phyloP scores from a whole-genome alignment of 208 protist species.

The Acanthamoeba royreba region DNA sequence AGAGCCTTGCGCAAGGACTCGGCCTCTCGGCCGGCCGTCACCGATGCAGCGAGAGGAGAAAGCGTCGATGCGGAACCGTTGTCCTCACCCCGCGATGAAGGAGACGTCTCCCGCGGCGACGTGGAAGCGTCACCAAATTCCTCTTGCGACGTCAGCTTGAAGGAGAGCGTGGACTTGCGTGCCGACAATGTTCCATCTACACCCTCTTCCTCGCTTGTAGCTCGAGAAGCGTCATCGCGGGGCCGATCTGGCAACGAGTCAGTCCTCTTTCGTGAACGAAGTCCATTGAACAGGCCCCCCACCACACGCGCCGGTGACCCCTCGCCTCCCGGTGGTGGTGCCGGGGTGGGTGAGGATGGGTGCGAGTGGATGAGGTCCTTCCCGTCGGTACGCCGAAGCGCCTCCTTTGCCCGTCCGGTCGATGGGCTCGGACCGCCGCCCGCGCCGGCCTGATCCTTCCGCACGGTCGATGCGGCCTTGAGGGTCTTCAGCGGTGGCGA shows the following conservation, averaged over 20 bases:
- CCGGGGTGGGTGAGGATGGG: too few species aligned
- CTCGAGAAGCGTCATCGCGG: not conserved
- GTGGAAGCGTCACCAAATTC: too few species aligned
- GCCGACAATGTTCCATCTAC: not conserved
- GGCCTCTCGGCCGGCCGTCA: not conserved
- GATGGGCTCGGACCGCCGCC: too few species aligned
- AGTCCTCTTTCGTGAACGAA: not conserved
- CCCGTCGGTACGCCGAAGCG: too few species aligned
- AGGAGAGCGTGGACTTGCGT: not conserved
- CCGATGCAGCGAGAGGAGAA: not conserved
- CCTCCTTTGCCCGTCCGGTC: too few species aligned
- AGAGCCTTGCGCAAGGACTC: not conserved
- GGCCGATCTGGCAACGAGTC: not conserved
- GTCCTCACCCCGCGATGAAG: not conserved
- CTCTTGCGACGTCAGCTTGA: not conserved
- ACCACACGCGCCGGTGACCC: not conserved
- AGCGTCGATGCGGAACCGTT: not conserved
- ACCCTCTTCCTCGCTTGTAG: not conserved
- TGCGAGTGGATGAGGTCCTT: too few species aligned
- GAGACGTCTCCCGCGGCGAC: not conserved
- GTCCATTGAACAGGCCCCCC: not conserved
- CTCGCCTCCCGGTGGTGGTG: too few species aligned
- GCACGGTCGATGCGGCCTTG: too few species aligned
- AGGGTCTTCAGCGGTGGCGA: too few species aligned
- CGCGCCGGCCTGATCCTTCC: too few species aligned